Evolutionary conservation across 805 yeast genomes (phyloP).

Genomic region (Starmerella sirachaensis): DNA sequence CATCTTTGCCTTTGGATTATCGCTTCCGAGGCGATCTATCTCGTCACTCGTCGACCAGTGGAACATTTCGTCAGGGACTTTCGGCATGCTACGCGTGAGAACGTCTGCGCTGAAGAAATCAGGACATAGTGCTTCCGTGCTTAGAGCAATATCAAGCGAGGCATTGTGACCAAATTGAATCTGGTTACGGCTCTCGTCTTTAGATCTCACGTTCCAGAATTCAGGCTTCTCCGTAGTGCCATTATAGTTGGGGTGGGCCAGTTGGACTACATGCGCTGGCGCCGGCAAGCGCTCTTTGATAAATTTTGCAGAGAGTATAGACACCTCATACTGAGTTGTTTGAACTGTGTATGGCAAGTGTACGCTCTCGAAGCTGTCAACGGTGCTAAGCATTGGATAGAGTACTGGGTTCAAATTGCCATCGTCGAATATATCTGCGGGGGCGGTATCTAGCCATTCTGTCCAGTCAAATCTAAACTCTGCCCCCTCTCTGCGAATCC

Average conservation of each 20-base stretch:
- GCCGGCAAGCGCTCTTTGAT: conserved; percentile 5
- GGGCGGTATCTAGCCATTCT: conserved; percentile 22
- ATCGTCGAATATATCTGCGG: conserved; percentile 3
- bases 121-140: background rate
- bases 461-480: conserved; percentile 20
- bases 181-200: conserved; percentile 1
- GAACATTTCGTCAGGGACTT: conserved; percentile 1
- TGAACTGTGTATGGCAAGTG: conserved; percentile 2
- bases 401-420: conserved; percentile 6
- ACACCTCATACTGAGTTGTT: conserved; percentile 7
- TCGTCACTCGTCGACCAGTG: conserved; percentile 3
- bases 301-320: conserved; percentile 6
- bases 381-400: conserved; percentile 7
- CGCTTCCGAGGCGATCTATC: background rate
- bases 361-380: background rate
- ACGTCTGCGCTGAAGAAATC: background rate
- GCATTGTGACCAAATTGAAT: conserved; percentile 4
- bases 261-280: conserved; percentile 3
- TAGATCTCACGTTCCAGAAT: background rate
- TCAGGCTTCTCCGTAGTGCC: background rate
- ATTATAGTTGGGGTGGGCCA: background rate
- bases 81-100: background rate
- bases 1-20: background rate
- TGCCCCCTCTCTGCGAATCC: background rate
- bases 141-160: background rate